Evolutionary conservation across 163 green algal species (phyloP).

Genomic region (Chloromonas sp.): DNA sequence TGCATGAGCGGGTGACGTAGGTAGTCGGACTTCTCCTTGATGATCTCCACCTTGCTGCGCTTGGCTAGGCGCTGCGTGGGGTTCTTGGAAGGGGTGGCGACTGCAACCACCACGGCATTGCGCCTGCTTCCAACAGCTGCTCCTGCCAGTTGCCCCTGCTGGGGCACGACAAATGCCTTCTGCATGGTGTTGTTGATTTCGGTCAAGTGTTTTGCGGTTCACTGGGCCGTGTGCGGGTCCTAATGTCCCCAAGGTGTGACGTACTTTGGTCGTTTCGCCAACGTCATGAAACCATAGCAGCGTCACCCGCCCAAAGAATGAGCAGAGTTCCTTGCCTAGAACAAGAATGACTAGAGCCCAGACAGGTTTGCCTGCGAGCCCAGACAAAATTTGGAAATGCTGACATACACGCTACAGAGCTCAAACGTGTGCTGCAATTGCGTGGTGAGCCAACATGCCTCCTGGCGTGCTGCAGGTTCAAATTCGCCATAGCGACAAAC

Average conservation of each 20-base stretch:
- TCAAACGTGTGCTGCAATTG: no score
- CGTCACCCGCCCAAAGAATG: no score
- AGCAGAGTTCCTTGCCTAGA: not conserved
- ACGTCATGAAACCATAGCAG: no score
- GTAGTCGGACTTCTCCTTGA: slow-evolving; percentile 96
- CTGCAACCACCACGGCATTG: slow-evolving; percentile 11
- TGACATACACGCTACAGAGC: no score
- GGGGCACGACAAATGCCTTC: not conserved
- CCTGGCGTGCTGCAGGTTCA: no score
- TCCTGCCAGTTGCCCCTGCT: not conserved
- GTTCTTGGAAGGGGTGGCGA: slow-evolving; percentile 74
- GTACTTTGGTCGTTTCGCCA: no score
- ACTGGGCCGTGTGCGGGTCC: no score
- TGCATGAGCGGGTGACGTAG: slow-evolving; percentile 94
- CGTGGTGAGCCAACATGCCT: no score
- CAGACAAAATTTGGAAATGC: no score
- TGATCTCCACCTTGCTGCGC: slow-evolving; percentile 91
- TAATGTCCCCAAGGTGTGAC: no score
- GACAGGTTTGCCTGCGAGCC: not conserved
- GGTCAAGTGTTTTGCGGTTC: not conserved
- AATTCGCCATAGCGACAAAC: no score
- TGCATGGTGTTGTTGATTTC: not conserved
- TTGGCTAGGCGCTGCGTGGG: slow-evolving; percentile 70
- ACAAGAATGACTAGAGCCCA: not conserved
- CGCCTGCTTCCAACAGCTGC: not conserved